A percentile compares a stretch with the other conserved stretches of the same genome.
Conservation (phyloP, 345 rosid species). For the Salix dunnii region DNA sequence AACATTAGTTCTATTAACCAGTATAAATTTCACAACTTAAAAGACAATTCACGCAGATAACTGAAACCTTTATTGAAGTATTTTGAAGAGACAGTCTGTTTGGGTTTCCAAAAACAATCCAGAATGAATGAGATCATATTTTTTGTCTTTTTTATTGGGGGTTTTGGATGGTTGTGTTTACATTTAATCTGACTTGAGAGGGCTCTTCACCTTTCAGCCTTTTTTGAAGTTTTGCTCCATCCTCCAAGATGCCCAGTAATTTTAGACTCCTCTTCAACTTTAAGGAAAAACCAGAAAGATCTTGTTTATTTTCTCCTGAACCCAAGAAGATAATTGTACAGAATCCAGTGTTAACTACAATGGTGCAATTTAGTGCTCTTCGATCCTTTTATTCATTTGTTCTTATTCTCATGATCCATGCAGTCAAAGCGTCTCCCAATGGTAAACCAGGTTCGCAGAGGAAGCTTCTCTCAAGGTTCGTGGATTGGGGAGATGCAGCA, state of each 20-base stretch:
- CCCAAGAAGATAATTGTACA: neutral
- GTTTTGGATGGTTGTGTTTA: neutral
- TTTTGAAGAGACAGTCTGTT: too few relatives aligned
- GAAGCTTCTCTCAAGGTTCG: slow-evolving; percentile 52
- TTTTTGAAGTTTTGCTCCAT: neutral
- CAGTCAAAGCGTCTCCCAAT: slow-evolving; percentile 72
- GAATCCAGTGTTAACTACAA: neutral
- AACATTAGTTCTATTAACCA: too few relatives aligned
- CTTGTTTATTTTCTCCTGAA: neutral
- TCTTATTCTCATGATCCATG: slow-evolving; percentile 14
- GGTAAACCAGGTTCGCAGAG: slow-evolving; percentile 34
- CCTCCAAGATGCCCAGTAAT: neutral
- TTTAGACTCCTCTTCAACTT: too few relatives aligned
- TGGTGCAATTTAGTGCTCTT: neutral
- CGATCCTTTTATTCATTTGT: neutral
- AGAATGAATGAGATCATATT: neutral
- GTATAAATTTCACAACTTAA: too few relatives aligned
- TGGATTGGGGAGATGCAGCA: slow-evolving; percentile 86
- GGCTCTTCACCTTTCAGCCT: neutral
- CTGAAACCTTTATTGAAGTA: neutral
- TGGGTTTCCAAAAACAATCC: too few relatives aligned
- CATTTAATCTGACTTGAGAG: neutral
- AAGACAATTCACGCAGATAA: too few relatives aligned
- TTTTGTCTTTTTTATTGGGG: neutral
- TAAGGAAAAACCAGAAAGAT: neutral